Evolutionary conservation across 768 basidiomycete genomes (phyloP), one percentile per base, ranked within the genome.

Genomic region (Kwoniella bestiolae): DNA sequence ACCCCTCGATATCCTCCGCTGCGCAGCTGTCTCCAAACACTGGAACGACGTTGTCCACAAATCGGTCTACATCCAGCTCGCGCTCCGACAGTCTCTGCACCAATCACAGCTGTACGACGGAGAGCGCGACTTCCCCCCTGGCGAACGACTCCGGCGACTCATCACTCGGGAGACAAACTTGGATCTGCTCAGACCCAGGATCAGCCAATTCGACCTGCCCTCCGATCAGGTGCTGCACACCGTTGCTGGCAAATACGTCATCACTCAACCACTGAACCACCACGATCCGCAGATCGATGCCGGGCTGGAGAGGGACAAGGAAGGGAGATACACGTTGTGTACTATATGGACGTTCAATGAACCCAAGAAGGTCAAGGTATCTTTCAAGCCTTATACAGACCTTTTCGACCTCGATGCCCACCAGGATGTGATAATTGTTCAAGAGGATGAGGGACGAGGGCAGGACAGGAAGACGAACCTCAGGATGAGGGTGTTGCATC

Each of bases 121-220:
- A 23, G 32, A 52, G 31, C 25, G 32, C 3, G 21, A 21, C 23
- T 55, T 34, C 34, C 52, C 60, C 12, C 50, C 35, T 18, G 60
- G 35, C 0, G 50, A 52, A 32, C 28, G 31, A 12, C 38, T 62
- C 3, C 38, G 25, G 2, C 16, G 52, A 29, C 51, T 62, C 34
- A 34, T 62, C 28, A 62, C 50, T 5, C 32, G 50, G 26, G 60
- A 62, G 31, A 62, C 50, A 2, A 62, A 55, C 21, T 41, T 62
- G 18, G 60, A 62, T 25, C 21, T 35, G 18, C 34, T 60, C 1
- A 31, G 32, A 60, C 59, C 59, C 2, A 21, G 59, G 35, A 32
- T 60, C 1, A 49, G 28, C 8, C 18, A 35, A 31, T 23, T 51
- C 47, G 9, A 60, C 14, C 6, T 60, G 14, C 59, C 59, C 7